Base-by-base conservation (phyloP, 352 stramenopile species). In the Phytophthora fragariae region DNA sequence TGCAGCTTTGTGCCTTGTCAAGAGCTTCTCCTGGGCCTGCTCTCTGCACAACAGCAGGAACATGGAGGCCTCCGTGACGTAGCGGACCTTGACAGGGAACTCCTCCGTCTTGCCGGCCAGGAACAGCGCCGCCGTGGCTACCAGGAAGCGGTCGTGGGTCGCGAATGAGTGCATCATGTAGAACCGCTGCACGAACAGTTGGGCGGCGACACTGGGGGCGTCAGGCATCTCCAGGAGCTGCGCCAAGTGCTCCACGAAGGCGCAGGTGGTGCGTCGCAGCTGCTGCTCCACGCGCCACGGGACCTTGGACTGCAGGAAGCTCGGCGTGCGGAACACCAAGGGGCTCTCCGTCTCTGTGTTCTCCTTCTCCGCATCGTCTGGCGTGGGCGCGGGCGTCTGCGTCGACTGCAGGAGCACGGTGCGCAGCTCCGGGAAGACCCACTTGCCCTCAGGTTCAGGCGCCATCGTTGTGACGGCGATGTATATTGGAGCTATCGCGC, bases 91-190 rank as follows among this genome's bases (percentile, higher is more conserved):
- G 57, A 95, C 84, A 1, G 84, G 77, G 68, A 92, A 93, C 41
- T 95, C 89, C 70, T 93, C 88, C 19, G 75, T 81, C 76, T 95
- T 95, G 52, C 79, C 81, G 0, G 85, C 86, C 17, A 95, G 77
- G 50, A 94, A 95, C n/a, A 95, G 72, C 57, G 85, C 85, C 0
- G 86, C 85, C 1, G 89, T 92, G 10, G 83, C 89, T 15, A 95
- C 82, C 31, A 94, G 67, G 77, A 93, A 95, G 31, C 89, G 89
- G 63, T 95, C 89, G 70, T 95, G 89, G 15, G 79, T 79, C n/a
- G 75, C 66, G 61, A 95, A 93, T 44, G 89, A 87, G 67, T 95
- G 89, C 60, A 93, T 50, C 81, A 87, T 84, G 72, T 90, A 95
- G 76, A 95, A 95, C 5, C 83, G 70, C 68, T 95, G 88, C 19